Conservation (phyloP, 1,284 basidiomycete genomes). For the Amylostereum areolatum region DNA sequence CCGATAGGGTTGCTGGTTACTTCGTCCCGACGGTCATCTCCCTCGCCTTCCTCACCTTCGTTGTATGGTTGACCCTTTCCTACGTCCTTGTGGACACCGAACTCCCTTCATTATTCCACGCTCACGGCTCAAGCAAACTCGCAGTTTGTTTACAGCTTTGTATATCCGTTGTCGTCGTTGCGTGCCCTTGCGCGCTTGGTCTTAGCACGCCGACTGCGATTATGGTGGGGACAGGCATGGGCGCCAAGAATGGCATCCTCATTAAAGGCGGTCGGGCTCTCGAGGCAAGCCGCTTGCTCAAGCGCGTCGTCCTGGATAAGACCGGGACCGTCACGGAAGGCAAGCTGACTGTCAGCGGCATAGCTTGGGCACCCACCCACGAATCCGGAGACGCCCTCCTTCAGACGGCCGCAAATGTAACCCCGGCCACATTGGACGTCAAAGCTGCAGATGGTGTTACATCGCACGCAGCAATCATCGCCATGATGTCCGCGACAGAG, state of each 20-base stretch:
- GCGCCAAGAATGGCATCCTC: constrained; percentile 94
- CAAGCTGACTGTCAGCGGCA: constrained; percentile 66
- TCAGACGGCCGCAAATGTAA: constrained; percentile 13
- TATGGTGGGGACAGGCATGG: constrained; percentile 99
- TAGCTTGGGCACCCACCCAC: constrained; percentile 67
- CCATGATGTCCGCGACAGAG: constrained; percentile 84
- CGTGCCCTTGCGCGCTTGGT: constrained; percentile 96
- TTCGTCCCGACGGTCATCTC: constrained; percentile 93
- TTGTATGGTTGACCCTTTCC: constrained; percentile 80
- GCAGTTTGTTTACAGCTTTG: constrained; percentile 96
- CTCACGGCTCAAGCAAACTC: constrained; percentile 79
- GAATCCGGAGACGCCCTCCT: constrained; percentile 37
- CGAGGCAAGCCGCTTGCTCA: constrained; percentile 84
- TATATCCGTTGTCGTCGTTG: constrained; percentile 97
- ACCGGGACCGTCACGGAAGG: constrained; percentile 96
- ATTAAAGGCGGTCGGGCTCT: constrained; percentile 96
- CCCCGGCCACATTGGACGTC: constrained; percentile 38
- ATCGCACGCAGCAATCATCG: constrained; percentile 57
- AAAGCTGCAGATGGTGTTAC: constrained; percentile 57
- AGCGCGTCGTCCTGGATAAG: constrained; percentile 90
- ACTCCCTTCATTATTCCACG: constrained; percentile 82
- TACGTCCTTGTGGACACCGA: constrained; percentile 49
- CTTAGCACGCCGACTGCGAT: constrained; percentile 97
- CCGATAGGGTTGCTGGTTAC: constrained; percentile 90
- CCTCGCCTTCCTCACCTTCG: constrained; percentile 79